Conservation (phyloP, 140 eudicot species). For the Ambrosia hybrid region DNA sequence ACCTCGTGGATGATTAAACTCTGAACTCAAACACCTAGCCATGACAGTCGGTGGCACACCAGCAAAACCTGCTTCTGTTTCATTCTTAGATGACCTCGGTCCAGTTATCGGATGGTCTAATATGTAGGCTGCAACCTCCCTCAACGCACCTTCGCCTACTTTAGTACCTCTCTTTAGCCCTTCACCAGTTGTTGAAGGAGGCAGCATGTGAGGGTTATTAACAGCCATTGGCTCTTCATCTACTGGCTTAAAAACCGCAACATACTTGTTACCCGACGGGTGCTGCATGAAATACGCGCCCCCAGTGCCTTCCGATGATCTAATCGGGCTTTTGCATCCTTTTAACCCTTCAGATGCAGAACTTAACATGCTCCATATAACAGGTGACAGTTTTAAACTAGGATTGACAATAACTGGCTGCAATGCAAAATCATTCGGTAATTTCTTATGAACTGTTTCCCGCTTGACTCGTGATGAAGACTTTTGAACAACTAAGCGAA, state of each 20-base stretch:
- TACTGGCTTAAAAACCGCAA: conserved; percentile 58
- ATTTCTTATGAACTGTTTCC: conserved; percentile 11
- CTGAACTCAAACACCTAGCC: conserved; percentile 53
- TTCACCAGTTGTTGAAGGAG: conserved; percentile 55
- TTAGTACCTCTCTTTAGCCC: conserved; percentile 67
- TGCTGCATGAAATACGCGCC: conserved; percentile 71
- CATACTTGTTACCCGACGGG: conserved; percentile 39
- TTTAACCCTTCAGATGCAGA: conserved; percentile 46
- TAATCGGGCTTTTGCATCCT: conserved; percentile 41
- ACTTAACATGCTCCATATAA: conserved; percentile 36
- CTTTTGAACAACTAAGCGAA: too few relatives aligned
- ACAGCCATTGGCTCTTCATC: conserved; percentile 78
- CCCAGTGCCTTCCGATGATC: conserved; percentile 66
- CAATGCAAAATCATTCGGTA: conserved; percentile 33
- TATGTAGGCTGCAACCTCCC: conserved; percentile 71
- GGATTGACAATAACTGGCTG: conserved; percentile 53
- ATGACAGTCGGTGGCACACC: conserved; percentile 65
- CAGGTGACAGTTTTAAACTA: conserved; percentile 28
- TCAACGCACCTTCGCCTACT: conserved; percentile 76
- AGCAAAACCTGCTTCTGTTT: conserved; percentile 47
- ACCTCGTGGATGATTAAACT: conserved; percentile 57
- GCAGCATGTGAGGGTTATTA: conserved; percentile 59
- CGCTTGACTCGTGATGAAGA: too few relatives aligned
- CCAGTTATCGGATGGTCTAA: conserved; percentile 62
- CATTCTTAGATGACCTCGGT: conserved; percentile 23